A percentile compares a stretch with the other conserved stretches of the same genome.
These are phyloP conservation scores for Silene conica DNA, from an alignment of 148 eudicot genomes.

Conservation along the genomic window DNA sequence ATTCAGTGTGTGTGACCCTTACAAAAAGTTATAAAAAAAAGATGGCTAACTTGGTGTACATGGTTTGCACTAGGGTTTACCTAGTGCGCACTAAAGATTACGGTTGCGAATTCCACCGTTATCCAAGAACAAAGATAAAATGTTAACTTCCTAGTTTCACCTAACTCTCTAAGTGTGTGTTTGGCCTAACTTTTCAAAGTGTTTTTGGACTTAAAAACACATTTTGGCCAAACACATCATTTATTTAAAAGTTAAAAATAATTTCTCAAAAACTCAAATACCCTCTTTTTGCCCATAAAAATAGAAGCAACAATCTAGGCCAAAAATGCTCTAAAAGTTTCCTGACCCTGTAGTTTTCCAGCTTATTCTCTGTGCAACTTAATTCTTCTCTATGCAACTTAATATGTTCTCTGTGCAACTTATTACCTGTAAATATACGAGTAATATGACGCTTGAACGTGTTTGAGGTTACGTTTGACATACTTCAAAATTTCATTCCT, in stretches of 20 bases:
- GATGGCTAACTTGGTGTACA: not conserved
- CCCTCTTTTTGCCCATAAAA: too few relatives aligned
- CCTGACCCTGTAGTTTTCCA: not conserved
- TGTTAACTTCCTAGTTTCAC: not conserved
- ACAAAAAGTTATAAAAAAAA: too few relatives aligned
- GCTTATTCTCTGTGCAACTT: not conserved
- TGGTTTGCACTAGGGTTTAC: not conserved
- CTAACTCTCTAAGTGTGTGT: not conserved
- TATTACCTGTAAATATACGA: not conserved
- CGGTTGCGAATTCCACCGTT: not conserved
- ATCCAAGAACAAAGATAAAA: not conserved
- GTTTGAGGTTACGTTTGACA: not conserved
- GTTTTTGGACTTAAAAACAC: too few relatives aligned
- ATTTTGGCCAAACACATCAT: too few relatives aligned
- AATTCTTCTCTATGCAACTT: not conserved
- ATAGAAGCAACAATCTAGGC: too few relatives aligned
- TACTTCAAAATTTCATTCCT: too few relatives aligned
- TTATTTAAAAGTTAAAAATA: too few relatives aligned
- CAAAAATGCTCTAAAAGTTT: too few relatives aligned
- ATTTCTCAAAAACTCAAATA: too few relatives aligned
- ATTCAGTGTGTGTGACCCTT: not conserved
- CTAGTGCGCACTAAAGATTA: not conserved
- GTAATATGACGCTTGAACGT: not conserved
- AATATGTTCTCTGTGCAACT: not conserved
- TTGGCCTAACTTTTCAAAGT: too few relatives aligned